phyloP scores from a whole-genome alignment of 2,329 filamentous ascomycete genomes.

The Xylaria sp. region DNA sequence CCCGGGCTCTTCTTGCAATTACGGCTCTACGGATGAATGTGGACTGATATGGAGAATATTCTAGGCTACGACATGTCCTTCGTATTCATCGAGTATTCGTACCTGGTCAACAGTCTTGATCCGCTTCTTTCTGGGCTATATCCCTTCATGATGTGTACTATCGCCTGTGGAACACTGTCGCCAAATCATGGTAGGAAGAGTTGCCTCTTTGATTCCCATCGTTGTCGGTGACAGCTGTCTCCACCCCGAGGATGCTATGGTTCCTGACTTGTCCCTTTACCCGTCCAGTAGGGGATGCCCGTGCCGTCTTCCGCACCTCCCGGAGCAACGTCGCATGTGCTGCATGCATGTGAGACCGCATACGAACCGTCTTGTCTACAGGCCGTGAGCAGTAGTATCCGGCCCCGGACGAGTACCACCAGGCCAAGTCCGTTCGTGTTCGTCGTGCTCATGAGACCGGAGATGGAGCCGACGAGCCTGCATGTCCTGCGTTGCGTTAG shows the following conservation, averaged over 20 bases:
- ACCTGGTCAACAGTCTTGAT: too few relatives aligned
- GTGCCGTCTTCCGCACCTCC: slow-evolving; percentile 37
- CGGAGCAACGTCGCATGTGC: slow-evolving; percentile 35
- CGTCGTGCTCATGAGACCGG: slow-evolving; percentile 34
- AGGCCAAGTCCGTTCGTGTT: slow-evolving; percentile 19
- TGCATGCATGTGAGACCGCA: slow-evolving; percentile 34
- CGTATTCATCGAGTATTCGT: too few relatives aligned
- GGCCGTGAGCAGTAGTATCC: slow-evolving; percentile 33
- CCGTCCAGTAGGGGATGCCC: slow-evolving; percentile 35
- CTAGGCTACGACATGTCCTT: too few relatives aligned
- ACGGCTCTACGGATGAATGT: neutral
- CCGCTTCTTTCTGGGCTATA: too few relatives aligned
- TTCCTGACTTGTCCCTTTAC: neutral
- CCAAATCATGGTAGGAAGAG: neutral
- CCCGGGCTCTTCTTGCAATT: neutral
- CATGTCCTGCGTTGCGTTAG: slow-evolving; percentile 29
- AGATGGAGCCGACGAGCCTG: slow-evolving; percentile 39
- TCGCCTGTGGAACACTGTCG: neutral
- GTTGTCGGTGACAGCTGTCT: neutral
- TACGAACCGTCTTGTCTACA: slow-evolving; percentile 39
- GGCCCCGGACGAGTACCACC: slow-evolving; percentile 41
- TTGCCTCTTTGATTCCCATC: neutral
- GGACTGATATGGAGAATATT: too few relatives aligned
- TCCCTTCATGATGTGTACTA: neutral
- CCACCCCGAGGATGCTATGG: neutral